These are phyloP conservation scores for Capsicum baccatum DNA, from an alignment of 257 asterid species.

Conservation along the genomic window DNA sequence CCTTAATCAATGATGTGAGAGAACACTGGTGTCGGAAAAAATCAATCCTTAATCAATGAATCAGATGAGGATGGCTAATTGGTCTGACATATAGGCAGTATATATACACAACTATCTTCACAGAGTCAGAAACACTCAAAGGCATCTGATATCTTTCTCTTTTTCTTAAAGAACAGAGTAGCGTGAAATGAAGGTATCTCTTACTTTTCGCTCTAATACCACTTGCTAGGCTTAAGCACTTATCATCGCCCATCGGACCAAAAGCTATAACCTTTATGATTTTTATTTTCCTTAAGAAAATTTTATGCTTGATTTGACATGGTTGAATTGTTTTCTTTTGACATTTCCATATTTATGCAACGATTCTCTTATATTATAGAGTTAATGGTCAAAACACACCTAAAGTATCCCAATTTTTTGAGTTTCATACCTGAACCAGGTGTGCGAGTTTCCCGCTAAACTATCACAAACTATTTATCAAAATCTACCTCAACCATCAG, in stretches of 20 bases:
- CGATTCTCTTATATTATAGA: too few relatives aligned
- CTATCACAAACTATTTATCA: too few relatives aligned
- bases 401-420: too few relatives aligned
- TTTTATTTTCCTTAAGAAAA: neutral
- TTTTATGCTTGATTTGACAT: neutral
- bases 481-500: too few relatives aligned
- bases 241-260: neutral
- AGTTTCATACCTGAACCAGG: too few relatives aligned
- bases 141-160: conserved; percentile 15
- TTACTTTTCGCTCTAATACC: neutral
- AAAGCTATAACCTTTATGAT: neutral
- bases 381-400: too few relatives aligned
- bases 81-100: neutral
- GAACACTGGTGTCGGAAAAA: neutral
- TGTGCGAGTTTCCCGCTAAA: too few relatives aligned
- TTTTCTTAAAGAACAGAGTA: neutral
- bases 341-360: conserved; percentile 9
- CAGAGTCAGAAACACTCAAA: neutral
- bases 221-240: neutral
- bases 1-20: neutral
- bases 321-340: neutral
- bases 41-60: neutral
- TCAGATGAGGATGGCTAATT: neutral
- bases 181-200: neutral
- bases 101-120: neutral